A percentile compares a stretch with the other conserved stretches of the same genome.
These are phyloP conservation scores for Melastoma malabathricum DNA, from an alignment of 345 rosid species.

Conservation along the genomic window DNA sequence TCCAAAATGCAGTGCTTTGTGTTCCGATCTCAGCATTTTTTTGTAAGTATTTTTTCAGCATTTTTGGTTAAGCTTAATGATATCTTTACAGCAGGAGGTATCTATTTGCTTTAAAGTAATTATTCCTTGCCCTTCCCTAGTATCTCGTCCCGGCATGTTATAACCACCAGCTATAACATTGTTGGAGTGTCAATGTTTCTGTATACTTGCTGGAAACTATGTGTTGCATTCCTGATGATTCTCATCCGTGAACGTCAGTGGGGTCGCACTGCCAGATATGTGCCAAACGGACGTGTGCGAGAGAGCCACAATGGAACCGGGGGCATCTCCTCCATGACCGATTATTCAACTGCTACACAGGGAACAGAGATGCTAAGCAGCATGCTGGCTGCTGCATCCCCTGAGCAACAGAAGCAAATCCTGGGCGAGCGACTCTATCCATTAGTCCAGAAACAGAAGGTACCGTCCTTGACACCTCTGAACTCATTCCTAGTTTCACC, in stretches of 20 bases:
- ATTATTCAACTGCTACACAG: constrained; percentile 17
- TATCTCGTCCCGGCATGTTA: no score
- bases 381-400: constrained; percentile 47
- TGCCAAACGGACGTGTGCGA: constrained; percentile 24
- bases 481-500: no score
- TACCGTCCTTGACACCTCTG: constrained; percentile 3
- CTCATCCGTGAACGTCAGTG: constrained; percentile 12
- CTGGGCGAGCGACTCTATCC: constrained; percentile 57
- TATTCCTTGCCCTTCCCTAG: no score
- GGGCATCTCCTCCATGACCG: constrained; percentile 11
- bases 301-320: constrained; percentile 28
- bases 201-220: no score
- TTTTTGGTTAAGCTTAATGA: no score
- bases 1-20: background rate
- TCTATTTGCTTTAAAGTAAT: no score
- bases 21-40: no score
- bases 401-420: constrained; percentile 46
- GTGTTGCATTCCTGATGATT: background rate
- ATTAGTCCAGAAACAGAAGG: constrained; percentile 50
- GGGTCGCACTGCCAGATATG: constrained; percentile 23
- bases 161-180: no score
- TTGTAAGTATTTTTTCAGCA: no score
- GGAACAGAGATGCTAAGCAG: constrained; percentile 39
- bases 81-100: no score
- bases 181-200: no score